Evolutionary conservation across 2,329 filamentous ascomycete genomes (phyloP).

Genomic region (Cordyceps cicadae): DNA sequence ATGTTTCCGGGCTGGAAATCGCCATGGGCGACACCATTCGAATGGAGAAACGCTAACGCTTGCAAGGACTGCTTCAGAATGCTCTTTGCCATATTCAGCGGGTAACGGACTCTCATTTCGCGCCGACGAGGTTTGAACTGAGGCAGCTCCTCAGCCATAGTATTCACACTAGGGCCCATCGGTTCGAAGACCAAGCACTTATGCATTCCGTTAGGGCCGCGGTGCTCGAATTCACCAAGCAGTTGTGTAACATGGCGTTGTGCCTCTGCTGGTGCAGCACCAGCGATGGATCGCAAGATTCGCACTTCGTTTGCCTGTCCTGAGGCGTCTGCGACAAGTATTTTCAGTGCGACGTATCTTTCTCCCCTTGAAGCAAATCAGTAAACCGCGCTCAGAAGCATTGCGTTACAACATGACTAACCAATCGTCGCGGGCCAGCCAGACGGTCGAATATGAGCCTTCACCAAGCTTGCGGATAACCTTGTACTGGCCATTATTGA

Average conservation of each 20-base stretch:
- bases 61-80: constrained; percentile 32
- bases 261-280: constrained; percentile 16
- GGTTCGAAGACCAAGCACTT: constrained; percentile 24
- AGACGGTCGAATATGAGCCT: constrained; percentile 38
- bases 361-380: constrained; percentile 14
- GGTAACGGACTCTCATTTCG: constrained; percentile 26
- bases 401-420: constrained; percentile 11
- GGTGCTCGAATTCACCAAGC: constrained; percentile 22
- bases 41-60: constrained; percentile 28
- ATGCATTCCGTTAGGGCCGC: constrained; percentile 26
- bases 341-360: constrained; percentile 22
- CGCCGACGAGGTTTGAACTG: constrained; percentile 22
- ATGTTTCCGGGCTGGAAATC: constrained; percentile 31
- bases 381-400: not conserved
- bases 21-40: constrained; percentile 31
- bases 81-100: constrained; percentile 30
- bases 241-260: constrained; percentile 24
- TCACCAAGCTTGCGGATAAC: constrained; percentile 25
- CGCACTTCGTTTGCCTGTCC: constrained; percentile 14
- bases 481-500: too few species aligned
- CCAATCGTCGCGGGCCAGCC: constrained; percentile 30
- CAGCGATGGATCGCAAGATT: constrained; percentile 15
- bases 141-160: constrained; percentile 27
- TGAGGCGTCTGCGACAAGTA: constrained; percentile 15
- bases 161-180: constrained; percentile 30